Percentiles rank a stretch among this genome's conserved stretches.
These are phyloP conservation scores for Euphrasia confusa DNA, from an alignment of 257 asterid genomes.

Conservation along the genomic window DNA sequence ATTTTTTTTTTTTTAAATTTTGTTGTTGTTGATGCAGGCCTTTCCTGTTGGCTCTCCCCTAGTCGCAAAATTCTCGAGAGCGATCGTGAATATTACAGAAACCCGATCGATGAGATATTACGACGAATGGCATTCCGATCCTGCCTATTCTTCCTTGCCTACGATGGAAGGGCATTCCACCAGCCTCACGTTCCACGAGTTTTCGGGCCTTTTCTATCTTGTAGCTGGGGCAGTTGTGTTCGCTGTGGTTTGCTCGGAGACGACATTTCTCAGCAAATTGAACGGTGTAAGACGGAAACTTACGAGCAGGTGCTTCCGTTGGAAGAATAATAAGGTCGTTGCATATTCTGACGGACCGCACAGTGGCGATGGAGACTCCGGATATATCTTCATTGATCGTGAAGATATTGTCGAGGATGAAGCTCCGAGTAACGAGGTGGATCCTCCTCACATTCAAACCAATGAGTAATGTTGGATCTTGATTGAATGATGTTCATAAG, in stretches of 20 bases:
- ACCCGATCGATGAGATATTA: slow-evolving; percentile 23
- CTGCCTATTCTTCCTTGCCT: slow-evolving; percentile 28
- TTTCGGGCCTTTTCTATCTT: slow-evolving; percentile 47
- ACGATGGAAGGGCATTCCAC: neutral
- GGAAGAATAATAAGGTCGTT: too few species aligned
- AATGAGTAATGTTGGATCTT: too few species aligned
- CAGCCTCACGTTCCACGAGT: slow-evolving; percentile 31
- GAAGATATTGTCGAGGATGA: too few species aligned
- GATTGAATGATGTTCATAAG: too few species aligned
- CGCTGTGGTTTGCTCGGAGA: slow-evolving; percentile 36
- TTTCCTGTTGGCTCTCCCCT: slow-evolving; percentile 39
- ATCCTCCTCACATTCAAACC: too few species aligned
- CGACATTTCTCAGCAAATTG: neutral
- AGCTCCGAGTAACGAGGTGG: too few species aligned
- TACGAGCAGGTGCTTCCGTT: too few species aligned
- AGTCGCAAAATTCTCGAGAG: slow-evolving; percentile 37
- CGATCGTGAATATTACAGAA: slow-evolving; percentile 42
- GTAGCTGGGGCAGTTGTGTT: slow-evolving; percentile 24
- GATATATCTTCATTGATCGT: too few species aligned
- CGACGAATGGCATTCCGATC: slow-evolving; percentile 33
- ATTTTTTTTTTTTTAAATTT: too few species aligned
- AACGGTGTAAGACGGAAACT: slow-evolving; percentile 19
- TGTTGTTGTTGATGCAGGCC: slow-evolving; percentile 33
- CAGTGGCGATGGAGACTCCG: too few species aligned
- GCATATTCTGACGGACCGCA: too few species aligned